A percentile compares a stretch with the other conserved stretches of the same genome.
These are phyloP conservation scores for Jaltomata sinuosa DNA, from an alignment of 257 asterid genomes.

Conservation along the genomic window DNA sequence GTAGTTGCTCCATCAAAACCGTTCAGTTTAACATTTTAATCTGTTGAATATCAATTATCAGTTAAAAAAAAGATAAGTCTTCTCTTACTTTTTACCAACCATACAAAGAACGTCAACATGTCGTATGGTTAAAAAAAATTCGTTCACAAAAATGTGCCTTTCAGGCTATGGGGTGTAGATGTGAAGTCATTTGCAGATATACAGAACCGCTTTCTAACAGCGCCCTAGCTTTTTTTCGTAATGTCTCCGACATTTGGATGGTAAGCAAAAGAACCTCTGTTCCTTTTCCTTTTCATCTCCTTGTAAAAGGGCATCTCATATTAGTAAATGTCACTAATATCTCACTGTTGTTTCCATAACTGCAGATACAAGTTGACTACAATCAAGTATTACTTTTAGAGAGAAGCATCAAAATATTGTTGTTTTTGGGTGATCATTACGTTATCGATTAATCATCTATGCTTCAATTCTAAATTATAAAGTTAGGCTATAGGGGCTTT, in stretches of 20 bases:
- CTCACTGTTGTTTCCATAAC: not conserved
- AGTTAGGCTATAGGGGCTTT: not conserved
- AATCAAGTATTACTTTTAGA: not conserved
- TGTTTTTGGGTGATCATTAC: not conserved
- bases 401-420: not conserved
- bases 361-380: not conserved
- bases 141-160: not conserved
- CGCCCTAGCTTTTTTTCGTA: slow-evolving; percentile 1
- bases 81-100: not conserved
- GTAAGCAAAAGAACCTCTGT: not conserved
- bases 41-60: not conserved
- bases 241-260: not conserved
- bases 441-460: not conserved
- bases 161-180: slow-evolving; percentile 91
- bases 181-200: slow-evolving; percentile 71
- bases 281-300: not conserved
- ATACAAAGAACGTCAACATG: not conserved
- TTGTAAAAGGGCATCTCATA: not conserved
- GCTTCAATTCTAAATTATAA: not conserved
- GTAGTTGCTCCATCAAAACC: not conserved
- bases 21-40: not conserved
- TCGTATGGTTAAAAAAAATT: not conserved
- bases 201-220: slow-evolving; percentile 25
- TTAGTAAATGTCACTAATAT: not conserved
- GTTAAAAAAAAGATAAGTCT: not conserved